phyloP scores from a whole-genome alignment of 2,329 filamentous ascomycete species.

The Byssoonygena ceratinophila region DNA sequence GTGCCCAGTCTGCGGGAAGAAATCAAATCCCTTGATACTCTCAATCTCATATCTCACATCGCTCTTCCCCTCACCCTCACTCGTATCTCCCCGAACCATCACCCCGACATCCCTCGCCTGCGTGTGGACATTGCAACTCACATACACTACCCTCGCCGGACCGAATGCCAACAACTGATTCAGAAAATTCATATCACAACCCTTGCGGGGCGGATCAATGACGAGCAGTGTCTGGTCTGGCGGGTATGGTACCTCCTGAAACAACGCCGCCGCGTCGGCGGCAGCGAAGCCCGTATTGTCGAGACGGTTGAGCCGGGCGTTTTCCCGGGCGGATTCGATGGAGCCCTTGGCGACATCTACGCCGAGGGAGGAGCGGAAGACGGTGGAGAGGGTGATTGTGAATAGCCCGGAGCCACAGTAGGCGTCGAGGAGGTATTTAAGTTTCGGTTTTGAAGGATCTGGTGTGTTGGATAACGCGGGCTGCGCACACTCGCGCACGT shows the following conservation, averaged over 20 bases:
- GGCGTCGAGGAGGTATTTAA: conserved; percentile 89
- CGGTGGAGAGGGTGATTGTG: conserved; percentile 77
- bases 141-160: conserved; percentile 75
- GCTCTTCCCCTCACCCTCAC: conserved; percentile 46
- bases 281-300: conserved; percentile 73
- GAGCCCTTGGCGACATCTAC: conserved; percentile 78
- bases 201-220: conserved; percentile 91
- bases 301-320: conserved; percentile 68
- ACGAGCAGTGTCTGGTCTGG: conserved; percentile 82
- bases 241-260: conserved; percentile 62
- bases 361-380: conserved; percentile 70
- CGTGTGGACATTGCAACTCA: conserved; percentile 96
- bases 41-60: conserved; percentile 66
- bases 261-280: conserved; percentile 75
- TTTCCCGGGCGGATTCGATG: conserved; percentile 66
- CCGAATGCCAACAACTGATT: conserved; percentile 66
- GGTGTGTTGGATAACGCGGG: conserved; percentile 42
- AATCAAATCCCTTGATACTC: conserved; percentile 85
- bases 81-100: conserved; percentile 56
- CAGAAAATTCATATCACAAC: conserved; percentile 78
- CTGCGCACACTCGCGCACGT: conserved; percentile 71
- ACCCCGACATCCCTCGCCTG: conserved; percentile 88
- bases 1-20: conserved; percentile 79
- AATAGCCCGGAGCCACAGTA: conserved; percentile 97
- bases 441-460: conserved; percentile 31